Conservation (phyloP, 2,329 filamentous ascomycete species). For the Ceratocystis variospora region DNA sequence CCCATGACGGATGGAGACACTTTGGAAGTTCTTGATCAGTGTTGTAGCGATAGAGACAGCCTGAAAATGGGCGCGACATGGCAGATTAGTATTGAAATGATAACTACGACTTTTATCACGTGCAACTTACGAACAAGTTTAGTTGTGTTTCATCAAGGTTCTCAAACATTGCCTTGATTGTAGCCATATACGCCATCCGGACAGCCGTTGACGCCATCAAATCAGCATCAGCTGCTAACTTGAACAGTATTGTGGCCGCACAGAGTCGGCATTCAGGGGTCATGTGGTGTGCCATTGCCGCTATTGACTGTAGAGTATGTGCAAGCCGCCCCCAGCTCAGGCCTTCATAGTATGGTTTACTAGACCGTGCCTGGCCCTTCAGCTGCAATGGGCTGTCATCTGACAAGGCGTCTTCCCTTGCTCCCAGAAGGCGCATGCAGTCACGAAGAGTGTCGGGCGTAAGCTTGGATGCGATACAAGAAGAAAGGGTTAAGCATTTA, state of each 20-base stretch:
- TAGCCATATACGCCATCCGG: slow-evolving; percentile 29
- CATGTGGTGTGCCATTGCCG: neutral
- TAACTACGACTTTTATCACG: neutral
- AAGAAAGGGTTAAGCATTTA: slow-evolving; percentile 9
- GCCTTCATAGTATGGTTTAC: neutral
- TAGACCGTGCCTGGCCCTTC: neutral
- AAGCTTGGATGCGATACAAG: neutral
- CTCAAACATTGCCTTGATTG: slow-evolving; percentile 33
- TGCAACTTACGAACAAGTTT: slow-evolving; percentile 32
- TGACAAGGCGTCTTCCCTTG: slow-evolving; percentile 12
- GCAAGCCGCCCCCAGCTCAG: slow-evolving; percentile 5
- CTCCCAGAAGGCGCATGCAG: slow-evolving; percentile 14
- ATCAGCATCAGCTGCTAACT: slow-evolving; percentile 12
- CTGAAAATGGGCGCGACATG: neutral
- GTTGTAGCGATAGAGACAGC: neutral
- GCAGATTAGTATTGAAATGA: neutral
- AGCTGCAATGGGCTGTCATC: slow-evolving; percentile 1
- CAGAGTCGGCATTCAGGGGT: neutral
- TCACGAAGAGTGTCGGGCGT: slow-evolving; percentile 7
- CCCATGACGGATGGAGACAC: slow-evolving; percentile 40
- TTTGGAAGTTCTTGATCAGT: slow-evolving; percentile 34
- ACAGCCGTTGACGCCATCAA: slow-evolving; percentile 22
- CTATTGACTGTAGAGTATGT: slow-evolving; percentile 8
- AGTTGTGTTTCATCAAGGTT: slow-evolving; percentile 29
- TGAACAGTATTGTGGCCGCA: slow-evolving; percentile 8